A percentile compares a stretch with the other conserved stretches of the same genome.
Evolutionary conservation across 2,329 filamentous ascomycete species (phyloP).

Genomic region (Botrytis fragariae): DNA sequence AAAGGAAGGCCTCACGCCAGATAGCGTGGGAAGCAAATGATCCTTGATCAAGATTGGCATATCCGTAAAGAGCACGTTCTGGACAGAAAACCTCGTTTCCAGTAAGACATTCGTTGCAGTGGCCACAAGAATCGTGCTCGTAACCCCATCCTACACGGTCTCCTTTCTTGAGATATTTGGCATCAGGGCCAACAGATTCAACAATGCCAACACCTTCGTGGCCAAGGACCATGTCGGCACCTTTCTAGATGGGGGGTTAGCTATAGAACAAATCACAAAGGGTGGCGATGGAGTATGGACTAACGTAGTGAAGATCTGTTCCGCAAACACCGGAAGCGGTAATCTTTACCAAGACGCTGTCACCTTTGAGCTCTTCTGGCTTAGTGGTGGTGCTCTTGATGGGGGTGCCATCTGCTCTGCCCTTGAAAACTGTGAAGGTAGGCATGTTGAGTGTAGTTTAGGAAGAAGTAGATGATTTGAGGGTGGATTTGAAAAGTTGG

Average conservation of each 20-base stretch:
- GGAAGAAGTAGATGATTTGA: not conserved
- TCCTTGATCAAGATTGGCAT: constrained; percentile 46
- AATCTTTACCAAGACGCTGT: constrained; percentile 23
- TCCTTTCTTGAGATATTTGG: constrained; percentile 42
- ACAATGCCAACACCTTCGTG: constrained; percentile 69
- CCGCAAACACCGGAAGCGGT: constrained; percentile 25
- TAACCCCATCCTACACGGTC: constrained; percentile 49
- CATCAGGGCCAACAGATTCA: constrained; percentile 55
- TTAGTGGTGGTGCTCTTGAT: constrained; percentile 21
- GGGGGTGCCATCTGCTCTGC: constrained; percentile 13
- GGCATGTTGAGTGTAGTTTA: constrained; percentile 13
- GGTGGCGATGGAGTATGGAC: not conserved
- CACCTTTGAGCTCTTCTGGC: constrained; percentile 20
- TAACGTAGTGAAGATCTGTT: constrained; percentile 24
- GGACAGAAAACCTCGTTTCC: constrained; percentile 45
- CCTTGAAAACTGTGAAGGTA: constrained; percentile 27
- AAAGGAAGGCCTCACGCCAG: constrained; percentile 41
- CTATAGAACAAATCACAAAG: not conserved
- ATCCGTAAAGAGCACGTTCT: constrained; percentile 43
- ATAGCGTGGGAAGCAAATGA: constrained; percentile 43
- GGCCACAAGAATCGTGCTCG: constrained; percentile 41
- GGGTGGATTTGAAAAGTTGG: not conserved
- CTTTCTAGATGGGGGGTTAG: constrained; percentile 19
- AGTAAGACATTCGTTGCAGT: constrained; percentile 44
- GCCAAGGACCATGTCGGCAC: constrained; percentile 46